These are phyloP conservation scores for Irpex sp. DNA, from an alignment of 1,284 basidiomycete genomes.

Conservation along the genomic window DNA sequence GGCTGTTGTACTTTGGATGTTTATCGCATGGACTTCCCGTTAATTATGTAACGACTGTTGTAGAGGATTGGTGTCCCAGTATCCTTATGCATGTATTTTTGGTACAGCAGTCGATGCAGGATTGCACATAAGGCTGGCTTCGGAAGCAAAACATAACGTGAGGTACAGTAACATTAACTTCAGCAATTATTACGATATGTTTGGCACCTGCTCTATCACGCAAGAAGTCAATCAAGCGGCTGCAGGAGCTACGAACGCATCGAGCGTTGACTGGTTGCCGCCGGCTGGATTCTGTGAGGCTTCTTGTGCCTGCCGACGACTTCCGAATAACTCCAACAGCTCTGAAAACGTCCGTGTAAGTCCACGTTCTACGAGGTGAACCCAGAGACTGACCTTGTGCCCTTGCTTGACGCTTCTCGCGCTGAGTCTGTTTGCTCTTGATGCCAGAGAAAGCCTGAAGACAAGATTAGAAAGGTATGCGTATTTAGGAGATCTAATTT, in stretches of 20 bases:
- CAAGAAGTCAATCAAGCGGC: neutral
- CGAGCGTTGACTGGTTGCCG: constrained; percentile 18
- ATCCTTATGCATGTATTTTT: too few relatives aligned
- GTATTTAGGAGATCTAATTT: too few relatives aligned
- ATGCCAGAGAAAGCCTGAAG: constrained; percentile 73
- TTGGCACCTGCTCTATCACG: neutral
- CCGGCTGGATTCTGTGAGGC: neutral
- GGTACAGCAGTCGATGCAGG: too few relatives aligned
- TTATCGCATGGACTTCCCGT: neutral
- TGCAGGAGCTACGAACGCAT: constrained; percentile 6
- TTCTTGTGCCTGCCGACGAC: constrained; percentile 8
- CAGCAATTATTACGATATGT: neutral
- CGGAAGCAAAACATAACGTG: neutral
- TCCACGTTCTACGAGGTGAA: neutral
- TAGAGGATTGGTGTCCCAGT: neutral
- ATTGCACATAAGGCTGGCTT: too few relatives aligned
- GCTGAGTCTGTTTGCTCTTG: constrained; percentile 61
- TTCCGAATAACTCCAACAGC: constrained; percentile 18
- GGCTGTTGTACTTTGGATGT: neutral
- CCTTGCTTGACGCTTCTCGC: constrained; percentile 68
- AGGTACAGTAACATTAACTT: neutral
- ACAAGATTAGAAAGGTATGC: neutral
- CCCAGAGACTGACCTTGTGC: constrained; percentile 50
- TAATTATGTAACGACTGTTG: neutral
- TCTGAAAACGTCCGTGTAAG: constrained; percentile 7